A percentile compares a stretch with the other conserved stretches of the same genome.
Evolutionary conservation across 768 basidiomycete species (phyloP).

Genomic region (Cantharellus cinnabarinus): DNA sequence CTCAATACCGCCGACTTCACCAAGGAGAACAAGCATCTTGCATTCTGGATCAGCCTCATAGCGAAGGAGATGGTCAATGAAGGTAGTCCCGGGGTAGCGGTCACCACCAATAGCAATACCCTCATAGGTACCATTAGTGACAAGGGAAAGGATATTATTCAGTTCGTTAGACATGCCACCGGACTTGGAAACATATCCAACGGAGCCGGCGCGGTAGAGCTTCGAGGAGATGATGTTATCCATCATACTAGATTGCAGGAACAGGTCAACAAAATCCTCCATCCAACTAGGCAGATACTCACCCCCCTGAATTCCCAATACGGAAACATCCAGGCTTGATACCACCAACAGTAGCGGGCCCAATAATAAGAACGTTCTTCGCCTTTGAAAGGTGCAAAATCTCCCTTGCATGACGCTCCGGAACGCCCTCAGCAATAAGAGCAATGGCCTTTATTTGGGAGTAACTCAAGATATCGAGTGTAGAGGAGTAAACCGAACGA

Average conservation of each 20-base stretch:
- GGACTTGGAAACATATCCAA: constrained; percentile 98
- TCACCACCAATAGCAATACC: constrained; percentile 99
- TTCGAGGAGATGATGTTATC: constrained; percentile 99
- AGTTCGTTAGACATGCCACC: constrained; percentile 99
- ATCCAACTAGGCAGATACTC: constrained; percentile 13
- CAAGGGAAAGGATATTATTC: constrained; percentile 95
- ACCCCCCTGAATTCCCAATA: constrained; percentile 98
- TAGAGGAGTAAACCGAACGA: constrained; percentile 85
- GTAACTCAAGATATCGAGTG: constrained; percentile 72
- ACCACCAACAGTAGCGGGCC: constrained; percentile 96
- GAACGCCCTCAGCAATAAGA: constrained; percentile 96
- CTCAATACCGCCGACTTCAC: constrained; percentile 96
- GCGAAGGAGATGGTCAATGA: constrained; percentile 95
- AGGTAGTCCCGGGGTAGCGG: constrained; percentile 93
- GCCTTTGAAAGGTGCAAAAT: constrained; percentile 74
- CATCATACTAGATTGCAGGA: constrained; percentile 58
- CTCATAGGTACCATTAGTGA: constrained; percentile 97
- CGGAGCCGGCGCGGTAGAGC: constrained; percentile 91
- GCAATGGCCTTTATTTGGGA: constrained; percentile 57
- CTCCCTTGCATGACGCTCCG: constrained; percentile 91
- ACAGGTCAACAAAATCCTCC: neutral
- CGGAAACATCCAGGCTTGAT: constrained; percentile 99
- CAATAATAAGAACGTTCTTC: constrained; percentile 80
- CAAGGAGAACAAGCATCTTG: constrained; percentile 97
- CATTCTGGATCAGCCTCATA: constrained; percentile 94